Evolutionary conservation across 495 filamentous ascomycete species (phyloP).

Genomic region (Neurospora sp.): DNA sequence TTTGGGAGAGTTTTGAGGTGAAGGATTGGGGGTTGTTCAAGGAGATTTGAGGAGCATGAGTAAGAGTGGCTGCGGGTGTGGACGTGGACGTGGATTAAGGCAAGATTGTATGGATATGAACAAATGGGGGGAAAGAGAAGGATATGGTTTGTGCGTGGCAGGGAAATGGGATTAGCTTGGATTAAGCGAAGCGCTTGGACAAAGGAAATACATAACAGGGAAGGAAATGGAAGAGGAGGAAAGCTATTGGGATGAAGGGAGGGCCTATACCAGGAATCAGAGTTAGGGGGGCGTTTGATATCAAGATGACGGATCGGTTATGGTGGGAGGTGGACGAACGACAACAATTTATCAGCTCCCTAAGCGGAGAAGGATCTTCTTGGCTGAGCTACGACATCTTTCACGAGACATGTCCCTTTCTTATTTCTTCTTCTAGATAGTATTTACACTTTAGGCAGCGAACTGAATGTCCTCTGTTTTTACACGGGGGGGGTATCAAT

Average conservation of each 20-base stretch:
- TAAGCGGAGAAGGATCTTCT: not conserved
- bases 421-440: not conserved
- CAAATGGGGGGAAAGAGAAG: not conserved
- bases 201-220: not conserved
- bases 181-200: not conserved
- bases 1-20: constrained; percentile 64
- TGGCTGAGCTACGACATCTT: not conserved
- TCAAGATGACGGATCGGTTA: not conserved
- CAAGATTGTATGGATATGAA: not conserved
- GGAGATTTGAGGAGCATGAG: constrained; percentile 21
- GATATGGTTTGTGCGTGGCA: not conserved
- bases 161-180: not conserved
- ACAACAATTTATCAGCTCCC: not conserved
- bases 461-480: not conserved
- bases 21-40: constrained; percentile 77
- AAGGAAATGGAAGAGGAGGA: not conserved
- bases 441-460: not conserved
- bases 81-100: not conserved
- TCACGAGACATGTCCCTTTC: not conserved
- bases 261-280: not conserved
- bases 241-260: not conserved
- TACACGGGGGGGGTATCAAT: constrained; percentile 1
- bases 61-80: not conserved
- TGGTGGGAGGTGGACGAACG: not conserved
- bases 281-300: not conserved